A percentile compares a stretch with the other conserved stretches of the same genome.
phyloP scores from a whole-genome alignment of 176 grass and related monocot genomes.

The Bromus sterilis region DNA sequence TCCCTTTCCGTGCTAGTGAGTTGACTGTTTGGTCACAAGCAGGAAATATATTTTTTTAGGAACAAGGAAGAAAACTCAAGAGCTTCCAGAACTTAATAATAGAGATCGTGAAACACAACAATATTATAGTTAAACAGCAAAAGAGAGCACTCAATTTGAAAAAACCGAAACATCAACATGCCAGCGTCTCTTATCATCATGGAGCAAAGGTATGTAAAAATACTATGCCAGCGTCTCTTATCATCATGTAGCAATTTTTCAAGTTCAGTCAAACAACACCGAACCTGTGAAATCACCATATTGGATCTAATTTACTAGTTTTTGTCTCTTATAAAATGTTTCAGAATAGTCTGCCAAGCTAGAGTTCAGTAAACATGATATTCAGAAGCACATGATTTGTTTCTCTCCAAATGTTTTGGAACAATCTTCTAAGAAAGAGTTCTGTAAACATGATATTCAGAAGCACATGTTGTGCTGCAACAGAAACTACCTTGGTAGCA shows the following conservation, averaged over 20 bases:
- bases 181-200: too few relatives aligned
- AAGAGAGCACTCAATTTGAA: neutral
- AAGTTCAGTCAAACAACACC: too few relatives aligned
- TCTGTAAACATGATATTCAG: neutral
- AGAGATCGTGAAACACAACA: neutral
- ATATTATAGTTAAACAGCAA: neutral
- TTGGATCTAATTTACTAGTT: neutral
- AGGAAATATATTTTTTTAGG: too few relatives aligned
- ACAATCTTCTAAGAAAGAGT: neutral
- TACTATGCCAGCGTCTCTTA: neutral
- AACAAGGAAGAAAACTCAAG: too few relatives aligned
- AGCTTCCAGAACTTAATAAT: neutral
- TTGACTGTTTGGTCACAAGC: neutral
- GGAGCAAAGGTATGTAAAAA: too few relatives aligned
- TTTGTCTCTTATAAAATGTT: neutral
- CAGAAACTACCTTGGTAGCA: neutral
- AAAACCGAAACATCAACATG: too few relatives aligned
- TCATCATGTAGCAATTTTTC: neutral
- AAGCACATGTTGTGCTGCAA: neutral
- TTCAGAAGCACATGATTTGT: too few relatives aligned
- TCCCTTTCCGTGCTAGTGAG: conserved; percentile 3
- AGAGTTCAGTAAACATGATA: too few relatives aligned
- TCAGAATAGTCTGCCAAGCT: neutral
- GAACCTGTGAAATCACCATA: too few relatives aligned
- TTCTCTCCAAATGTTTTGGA: neutral